A percentile compares a stretch with the other conserved stretches of the same genome.
Evolutionary conservation across 2,329 filamentous ascomycete species (phyloP).

Genomic region (Sporothrix inflata): DNA sequence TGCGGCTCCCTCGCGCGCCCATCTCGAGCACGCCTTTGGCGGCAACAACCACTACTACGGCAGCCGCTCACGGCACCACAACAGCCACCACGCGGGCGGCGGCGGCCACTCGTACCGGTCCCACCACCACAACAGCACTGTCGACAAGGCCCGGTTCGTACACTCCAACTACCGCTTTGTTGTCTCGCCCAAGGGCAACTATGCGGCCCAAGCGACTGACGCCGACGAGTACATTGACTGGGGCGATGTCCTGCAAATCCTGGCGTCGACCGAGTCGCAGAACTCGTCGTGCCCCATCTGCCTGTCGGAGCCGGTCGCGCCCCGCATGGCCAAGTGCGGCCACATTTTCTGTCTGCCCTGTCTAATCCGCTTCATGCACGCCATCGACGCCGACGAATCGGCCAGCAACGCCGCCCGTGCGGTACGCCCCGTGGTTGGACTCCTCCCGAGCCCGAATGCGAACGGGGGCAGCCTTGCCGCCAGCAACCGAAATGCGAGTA

Average conservation of each 20-base stretch:
- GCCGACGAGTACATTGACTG: constrained; percentile 90
- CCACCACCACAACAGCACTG: constrained; percentile 72
- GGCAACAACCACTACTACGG: constrained; percentile 15
- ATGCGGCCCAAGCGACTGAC: constrained; percentile 78
- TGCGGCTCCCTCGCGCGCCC: constrained; percentile 73
- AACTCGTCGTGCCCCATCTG: constrained; percentile 91
- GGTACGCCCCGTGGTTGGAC: background rate
- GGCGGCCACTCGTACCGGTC: constrained; percentile 64
- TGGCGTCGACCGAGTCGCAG: constrained; percentile 89
- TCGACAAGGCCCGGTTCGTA: constrained; percentile 86
- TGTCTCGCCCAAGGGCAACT: constrained; percentile 79
- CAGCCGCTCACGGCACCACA: constrained; percentile 44
- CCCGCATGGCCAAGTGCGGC: constrained; percentile 94
- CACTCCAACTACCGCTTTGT: constrained; percentile 98
- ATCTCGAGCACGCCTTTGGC: constrained; percentile 53
- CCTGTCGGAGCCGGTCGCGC: constrained; percentile 86
- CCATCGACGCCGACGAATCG: constrained; percentile 68
- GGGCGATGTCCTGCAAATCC: constrained; percentile 85
- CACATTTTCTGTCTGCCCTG: constrained; percentile 97
- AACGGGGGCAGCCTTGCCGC: constrained; percentile 41
- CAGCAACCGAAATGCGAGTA: constrained; percentile 10
- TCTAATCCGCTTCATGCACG: constrained; percentile 93
- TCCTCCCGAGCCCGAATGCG: constrained; percentile 56
- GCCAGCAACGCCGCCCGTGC: background rate
- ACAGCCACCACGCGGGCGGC: constrained; percentile 43